Base-by-base conservation (phyloP, 2,329 filamentous ascomycete species). In the Dothistroma pini region DNA sequence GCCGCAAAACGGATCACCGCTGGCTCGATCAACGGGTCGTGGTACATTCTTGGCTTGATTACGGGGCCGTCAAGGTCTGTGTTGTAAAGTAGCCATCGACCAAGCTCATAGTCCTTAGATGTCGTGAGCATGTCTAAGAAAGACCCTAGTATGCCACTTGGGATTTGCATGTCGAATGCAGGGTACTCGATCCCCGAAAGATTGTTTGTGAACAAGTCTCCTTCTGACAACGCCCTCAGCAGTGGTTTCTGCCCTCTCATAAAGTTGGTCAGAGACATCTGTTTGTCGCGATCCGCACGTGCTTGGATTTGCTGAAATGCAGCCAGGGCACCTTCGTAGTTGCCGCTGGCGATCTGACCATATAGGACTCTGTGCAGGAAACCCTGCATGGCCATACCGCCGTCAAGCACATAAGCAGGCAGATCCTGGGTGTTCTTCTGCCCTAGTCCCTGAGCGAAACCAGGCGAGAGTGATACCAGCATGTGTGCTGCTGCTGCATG, bases 1-100 rank as follows among this genome's bases (percentile, higher is more conserved):
- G 78, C 75, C 7, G 83, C 84, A 66, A 84, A 86, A 19, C 81
- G 79, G 35, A 85, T 75, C 31, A 87, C 73, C 0, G 83, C 78
- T 12, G 83, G 79, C 2, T 80, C 77, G 25, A 87, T 73, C 53
- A 74, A 73, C 32, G 77, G 77, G 62, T 83, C 73, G 2, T 68
- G 68, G 65, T 84, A 85, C 29, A 78, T 64, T 21, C 69, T 68
- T 12, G 69, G 66, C 22, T 77, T 72, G 25, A 86, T 83, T 2
- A 82, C 62, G n/a, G 83, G 81, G 0, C 81, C 83, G 65, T 85
- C 83, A 14, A 83, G 64, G 63, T 84, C 83, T 10, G 77, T 67
- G 0, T 79, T 80, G 58, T 80, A 78, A 1, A 86, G 72, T 12
- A 87, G 72, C 79, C 80, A 84, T 34, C 78, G 75, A 4, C 81